Evolutionary conservation across 2,329 filamentous ascomycete genomes (phyloP), one percentile per base, ranked within the genome.

Genomic region (Capronia coronata): DNA sequence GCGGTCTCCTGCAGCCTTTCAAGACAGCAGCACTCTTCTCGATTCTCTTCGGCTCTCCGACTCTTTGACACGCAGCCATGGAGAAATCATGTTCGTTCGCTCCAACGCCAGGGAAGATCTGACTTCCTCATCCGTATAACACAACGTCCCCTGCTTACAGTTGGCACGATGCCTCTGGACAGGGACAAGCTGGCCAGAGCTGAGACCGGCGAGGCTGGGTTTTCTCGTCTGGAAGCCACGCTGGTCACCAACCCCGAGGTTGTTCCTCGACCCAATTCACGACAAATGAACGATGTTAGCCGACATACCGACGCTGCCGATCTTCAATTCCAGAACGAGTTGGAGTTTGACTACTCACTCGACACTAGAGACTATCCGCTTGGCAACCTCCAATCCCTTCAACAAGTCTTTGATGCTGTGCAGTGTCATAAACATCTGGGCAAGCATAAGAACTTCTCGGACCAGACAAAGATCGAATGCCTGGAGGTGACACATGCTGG

Each of bases 321-420:
- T 32, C 29, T 32, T 51, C 51, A 11, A 39, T 3, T 39, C 7
- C 14, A 9, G 3, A n/a, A 19, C 37, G 37, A 39, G n/a, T n/a
- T 39, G 1, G 52, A 53, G 2, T 57, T 59, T 21, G 29, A 53
- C 27, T 57, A 50, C 27, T 21, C 39, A 2, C 18, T 59, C 2
- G 35, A 48, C n/a, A 39, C 21, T 3, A 23, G 14, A 1, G 16
- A 57, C 18, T 59, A 59, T 23, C 45, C 54, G 3, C 18, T 59
- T 10, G 39, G 43, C 14, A 30, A 45, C 38, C 47, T 57, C 19
- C 42, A 22, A 22, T 59, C 56, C 2, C 52, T 57, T 25, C 56
- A 59, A 18, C 51, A 59, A 27, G 49, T 59, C 7, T 59, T 59
- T 23, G 43, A 51, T 34, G 49, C 49, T 13, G 56, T 57, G 8